Evolutionary conservation across 768 basidiomycete genomes (phyloP), one percentile per base, ranked within the genome.

Genomic region (Leccinum boreale): DNA sequence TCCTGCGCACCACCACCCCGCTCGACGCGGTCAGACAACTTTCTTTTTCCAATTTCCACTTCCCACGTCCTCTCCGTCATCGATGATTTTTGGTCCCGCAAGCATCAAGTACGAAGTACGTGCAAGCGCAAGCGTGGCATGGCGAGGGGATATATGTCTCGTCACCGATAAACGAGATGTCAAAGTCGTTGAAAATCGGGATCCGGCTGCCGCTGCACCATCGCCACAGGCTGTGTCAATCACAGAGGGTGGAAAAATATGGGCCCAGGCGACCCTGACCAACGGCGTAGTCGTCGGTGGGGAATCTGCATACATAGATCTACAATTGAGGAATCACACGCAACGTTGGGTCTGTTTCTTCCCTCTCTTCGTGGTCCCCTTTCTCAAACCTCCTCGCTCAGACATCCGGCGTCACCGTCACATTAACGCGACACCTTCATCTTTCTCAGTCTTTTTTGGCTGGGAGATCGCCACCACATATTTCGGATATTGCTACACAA

Each of bases 241-340:
- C 24, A 88, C 85, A 0, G 91, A 94, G 67, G 83, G 81, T 61
- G 92, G 91, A 5, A 91, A 87, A 70, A 78, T 94, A 29, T 90
- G 89, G 85, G 81, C 83, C 47, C 87, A 88, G 65, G 90, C 83
- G 1, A 81, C 74, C 54, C 67, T 94, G 17, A 73, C 89, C 23
- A 87, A 84, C 33, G 84, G 81, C 8, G 72, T 87, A 14, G 65
- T 86, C 17, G 77, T 90, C 8, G 82, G 86, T 29, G 91, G 91
- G 9, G 82, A 85, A 65, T 82, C 81, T 58, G 85, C 81, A 17
- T 88, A 85, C 66, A 77, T 93, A 45, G 87, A 91, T 65, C 72
- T 94, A 53, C 84, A 87, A 60, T 85, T 93, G 50, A 91, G 86
- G 77, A 94, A 94, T 65, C 87, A 91, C 67, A 89, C 90, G 2